phyloP scores from a whole-genome alignment of 306 rosid genomes.

The Alnus glutinosa region DNA sequence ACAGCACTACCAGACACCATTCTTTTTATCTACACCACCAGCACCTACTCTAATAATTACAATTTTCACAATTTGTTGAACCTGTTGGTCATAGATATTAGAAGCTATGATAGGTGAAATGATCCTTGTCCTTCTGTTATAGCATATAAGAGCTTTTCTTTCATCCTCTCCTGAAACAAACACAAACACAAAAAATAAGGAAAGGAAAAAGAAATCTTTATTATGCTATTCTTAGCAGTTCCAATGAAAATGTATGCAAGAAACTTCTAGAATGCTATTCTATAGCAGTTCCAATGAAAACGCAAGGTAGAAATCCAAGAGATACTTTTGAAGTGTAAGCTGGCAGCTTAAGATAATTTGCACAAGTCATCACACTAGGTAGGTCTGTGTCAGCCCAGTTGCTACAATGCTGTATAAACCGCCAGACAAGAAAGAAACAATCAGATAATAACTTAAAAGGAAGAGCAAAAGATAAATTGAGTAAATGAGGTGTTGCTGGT shows the following conservation, averaged over 20 bases:
- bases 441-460: neutral
- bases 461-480: neutral
- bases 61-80: slow-evolving; percentile 47
- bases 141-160: slow-evolving; percentile 87
- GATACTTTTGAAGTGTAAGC: slow-evolving; percentile 88
- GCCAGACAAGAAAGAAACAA: slow-evolving; percentile 17
- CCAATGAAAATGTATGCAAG: neutral
- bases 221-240: neutral
- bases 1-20: slow-evolving; percentile 30
- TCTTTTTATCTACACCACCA: slow-evolving; percentile 53
- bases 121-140: slow-evolving; percentile 97
- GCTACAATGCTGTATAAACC: slow-evolving; percentile 65
- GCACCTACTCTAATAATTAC: slow-evolving; percentile 64
- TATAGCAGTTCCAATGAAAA: neutral
- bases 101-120: slow-evolving; percentile 83
- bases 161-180: slow-evolving; percentile 79
- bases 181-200: neutral
- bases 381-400: slow-evolving; percentile 71
- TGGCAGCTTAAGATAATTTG: slow-evolving; percentile 96
- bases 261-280: neutral
- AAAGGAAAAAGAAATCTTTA: neutral
- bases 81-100: slow-evolving; percentile 16
- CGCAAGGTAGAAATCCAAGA: slow-evolving; percentile 17
- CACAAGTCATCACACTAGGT: slow-evolving; percentile 99
- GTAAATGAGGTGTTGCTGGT: neutral